Evolutionary conservation across 129 eudicot genomes (phyloP), one percentile per base, ranked within the genome.

Genomic region (Centaurea solstitialis): DNA sequence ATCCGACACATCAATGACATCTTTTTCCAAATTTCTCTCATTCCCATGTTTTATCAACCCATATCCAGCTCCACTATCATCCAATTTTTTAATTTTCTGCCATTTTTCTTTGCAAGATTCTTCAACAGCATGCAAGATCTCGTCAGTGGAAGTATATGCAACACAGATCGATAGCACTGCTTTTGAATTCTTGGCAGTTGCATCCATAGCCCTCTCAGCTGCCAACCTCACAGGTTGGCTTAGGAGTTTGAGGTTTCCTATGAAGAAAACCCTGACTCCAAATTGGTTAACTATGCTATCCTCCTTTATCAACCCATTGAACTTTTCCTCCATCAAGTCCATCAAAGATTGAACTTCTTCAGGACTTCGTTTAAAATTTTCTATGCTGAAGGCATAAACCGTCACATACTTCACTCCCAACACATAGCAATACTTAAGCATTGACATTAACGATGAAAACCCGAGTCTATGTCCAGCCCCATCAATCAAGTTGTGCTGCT

Each of bases 351-450:
- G 81, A 38, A 91, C 97, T 80, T 92, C 97, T 72, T 92, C 94
- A 0, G 97, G 94, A 10, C 87, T 76, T 30, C 94, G 33, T 80
- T 82, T 92, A 81, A 90, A 92, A 65, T 92, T 92, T 28, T 92
- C 97, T 4, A 92, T 92, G 87, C 97, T 90, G 79, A 92, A 90
- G 39, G 97, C 94, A 64, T 92, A 92, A 5, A 90, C 67, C 0
- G 92, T 92, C 4, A 92, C 85, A 33, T 85, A 85, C 57, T 90
- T 92, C 10, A 92, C 85, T 13, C 85, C 87, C 11, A 92, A 37
- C 76, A 90, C 94, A 28, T 68, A 78, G 35, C 75, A 78, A 30
- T 78, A 78, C 68, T 41, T 68, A 68, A 93, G 86, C 89, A 90
- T 79, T 4, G 84, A 75, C 88, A 88, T 83, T 30, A 93, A 89